phyloP scores from a whole-genome alignment of 257 asterid genomes.

The Petunia secreta region DNA sequence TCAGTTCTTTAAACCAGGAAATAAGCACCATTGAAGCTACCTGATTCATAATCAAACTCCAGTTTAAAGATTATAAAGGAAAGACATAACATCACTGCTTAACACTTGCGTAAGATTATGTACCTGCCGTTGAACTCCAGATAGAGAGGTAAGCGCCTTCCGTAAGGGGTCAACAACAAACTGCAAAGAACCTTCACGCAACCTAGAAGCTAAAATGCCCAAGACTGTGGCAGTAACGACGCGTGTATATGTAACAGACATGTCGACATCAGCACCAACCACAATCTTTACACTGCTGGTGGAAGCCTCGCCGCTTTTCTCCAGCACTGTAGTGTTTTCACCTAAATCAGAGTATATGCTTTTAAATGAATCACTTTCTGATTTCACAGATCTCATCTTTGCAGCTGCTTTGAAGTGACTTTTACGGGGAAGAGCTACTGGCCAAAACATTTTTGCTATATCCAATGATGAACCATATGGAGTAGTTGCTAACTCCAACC shows the following conservation, averaged over 20 bases:
- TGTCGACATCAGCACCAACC: constrained; percentile 92
- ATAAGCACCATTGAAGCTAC: constrained; percentile 89
- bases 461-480: constrained; percentile 91
- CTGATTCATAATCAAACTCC: constrained; percentile 41
- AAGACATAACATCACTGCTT: background rate
- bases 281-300: constrained; percentile 65
- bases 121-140: constrained; percentile 99
- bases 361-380: constrained; percentile 60
- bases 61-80: background rate
- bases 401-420: constrained; percentile 97
- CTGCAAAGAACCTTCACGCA: constrained; percentile 61
- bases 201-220: constrained; percentile 85
- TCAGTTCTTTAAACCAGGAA: constrained; percentile 94
- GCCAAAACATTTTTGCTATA: constrained; percentile 95
- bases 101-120: constrained; percentile 20
- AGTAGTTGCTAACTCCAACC: constrained; percentile 94
- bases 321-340: constrained; percentile 48
- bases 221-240: constrained; percentile 87
- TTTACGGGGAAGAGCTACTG: constrained; percentile 93
- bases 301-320: constrained; percentile 68
- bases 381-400: constrained; percentile 83
- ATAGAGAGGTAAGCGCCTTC: constrained; percentile 79
- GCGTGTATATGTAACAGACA: constrained; percentile 85
- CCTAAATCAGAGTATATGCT: constrained; percentile 48
- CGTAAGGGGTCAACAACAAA: constrained; percentile 76